Evolutionary conservation across 202 grass and related monocot genomes (phyloP).

Genomic region (Schoenoplectus triqueter): DNA sequence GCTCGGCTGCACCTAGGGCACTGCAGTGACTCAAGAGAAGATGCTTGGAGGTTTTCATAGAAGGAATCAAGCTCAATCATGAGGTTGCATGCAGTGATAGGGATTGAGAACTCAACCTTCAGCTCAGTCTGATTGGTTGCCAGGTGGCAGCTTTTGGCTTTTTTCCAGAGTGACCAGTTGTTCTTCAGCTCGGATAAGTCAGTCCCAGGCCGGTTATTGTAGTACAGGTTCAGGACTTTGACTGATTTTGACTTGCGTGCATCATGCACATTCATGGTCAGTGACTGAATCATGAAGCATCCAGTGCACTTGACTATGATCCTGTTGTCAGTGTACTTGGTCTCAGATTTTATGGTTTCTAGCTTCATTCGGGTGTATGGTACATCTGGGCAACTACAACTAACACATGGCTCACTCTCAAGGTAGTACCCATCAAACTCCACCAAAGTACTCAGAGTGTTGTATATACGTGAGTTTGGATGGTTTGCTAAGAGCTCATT

Average conservation of each 20-base stretch:
- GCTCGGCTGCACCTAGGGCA: slow-evolving; percentile 94
- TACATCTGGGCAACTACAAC: slow-evolving; percentile 96
- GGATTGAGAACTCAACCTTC: slow-evolving; percentile 95
- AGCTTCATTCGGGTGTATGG: slow-evolving; percentile 90
- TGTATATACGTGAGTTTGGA: slow-evolving; percentile 96
- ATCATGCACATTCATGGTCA: slow-evolving; percentile 99
- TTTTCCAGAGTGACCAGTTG: slow-evolving; percentile 98
- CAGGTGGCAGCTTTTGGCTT: slow-evolving; percentile 96
- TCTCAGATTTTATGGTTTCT: slow-evolving; percentile 95
- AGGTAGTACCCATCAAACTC: slow-evolving; percentile 98
- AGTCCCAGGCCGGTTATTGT: slow-evolving; percentile 82
- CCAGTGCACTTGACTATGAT: slow-evolving; percentile 98
- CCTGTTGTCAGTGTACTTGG: slow-evolving; percentile 95
- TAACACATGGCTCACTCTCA: slow-evolving; percentile 97
- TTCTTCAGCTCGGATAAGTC: slow-evolving; percentile 97
- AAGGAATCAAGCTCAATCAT: slow-evolving; percentile 99
- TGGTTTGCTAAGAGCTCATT: slow-evolving; percentile 99
- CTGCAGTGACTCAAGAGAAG: slow-evolving; percentile 94
- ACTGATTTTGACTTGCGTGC: slow-evolving; percentile 95
- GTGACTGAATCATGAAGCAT: slow-evolving; percentile 93
- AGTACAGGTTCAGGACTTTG: slow-evolving; percentile 95
- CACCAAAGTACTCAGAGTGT: slow-evolving; percentile 80
- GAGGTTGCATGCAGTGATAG: slow-evolving; percentile 96
- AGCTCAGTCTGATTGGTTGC: slow-evolving; percentile 85
- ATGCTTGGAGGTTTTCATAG: slow-evolving; percentile 98